Percentiles rank a stretch among this genome's conserved stretches.
These are phyloP conservation scores for Suhomyces xylopsoci DNA, from an alignment of 805 yeast species.

Conservation along the genomic window DNA sequence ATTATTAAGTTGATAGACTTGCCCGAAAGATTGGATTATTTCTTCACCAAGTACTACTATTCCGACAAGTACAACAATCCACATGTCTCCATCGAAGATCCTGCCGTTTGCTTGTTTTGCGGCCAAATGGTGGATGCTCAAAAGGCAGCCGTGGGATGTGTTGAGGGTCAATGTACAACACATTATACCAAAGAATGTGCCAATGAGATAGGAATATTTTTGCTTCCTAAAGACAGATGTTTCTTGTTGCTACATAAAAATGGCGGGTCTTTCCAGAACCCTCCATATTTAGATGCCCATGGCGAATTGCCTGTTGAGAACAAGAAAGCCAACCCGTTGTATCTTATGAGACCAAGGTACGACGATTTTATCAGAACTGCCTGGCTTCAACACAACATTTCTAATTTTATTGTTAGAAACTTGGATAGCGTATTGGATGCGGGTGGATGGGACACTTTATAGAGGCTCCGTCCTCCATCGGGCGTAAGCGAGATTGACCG, in stretches of 20 bases:
- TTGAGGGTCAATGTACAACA: constrained; percentile 73
- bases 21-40: constrained; percentile 64
- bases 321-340: constrained; percentile 70
- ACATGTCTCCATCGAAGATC: constrained; percentile 50
- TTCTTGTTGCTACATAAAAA: constrained; percentile 63
- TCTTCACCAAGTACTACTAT: constrained; percentile 60
- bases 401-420: constrained; percentile 73
- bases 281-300: constrained; percentile 82
- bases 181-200: constrained; percentile 65
- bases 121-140: constrained; percentile 70
- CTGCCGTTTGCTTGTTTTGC: constrained; percentile 85
- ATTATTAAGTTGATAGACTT: constrained; percentile 56
- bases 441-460: constrained; percentile 92
- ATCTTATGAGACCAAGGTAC: constrained; percentile 58
- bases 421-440: constrained; percentile 76
- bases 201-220: constrained; percentile 64
- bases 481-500: too few species aligned
- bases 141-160: constrained; percentile 49
- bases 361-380: constrained; percentile 60
- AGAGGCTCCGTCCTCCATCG: too few species aligned
- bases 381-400: constrained; percentile 78
- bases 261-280: constrained; percentile 78
- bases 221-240: constrained; percentile 67
- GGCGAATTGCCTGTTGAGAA: constrained; percentile 81
- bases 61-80: constrained; percentile 41